Evolutionary conservation across 352 stramenopile species (phyloP).

Genomic region (Pythium monospermum): DNA sequence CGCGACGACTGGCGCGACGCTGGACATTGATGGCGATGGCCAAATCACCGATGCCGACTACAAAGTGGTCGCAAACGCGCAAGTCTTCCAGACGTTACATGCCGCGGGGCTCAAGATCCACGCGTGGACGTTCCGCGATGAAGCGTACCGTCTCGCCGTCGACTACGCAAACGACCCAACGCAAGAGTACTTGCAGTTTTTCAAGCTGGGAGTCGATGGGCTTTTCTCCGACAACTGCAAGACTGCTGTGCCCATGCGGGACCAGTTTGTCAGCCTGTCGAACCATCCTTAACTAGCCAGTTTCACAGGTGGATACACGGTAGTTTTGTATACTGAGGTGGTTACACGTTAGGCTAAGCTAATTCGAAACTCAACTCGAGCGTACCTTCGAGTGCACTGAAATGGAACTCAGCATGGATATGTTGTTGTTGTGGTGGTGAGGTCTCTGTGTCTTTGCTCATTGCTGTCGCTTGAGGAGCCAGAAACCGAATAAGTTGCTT

Average conservation of each 20-base stretch:
- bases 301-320: too few species aligned
- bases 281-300: too few species aligned
- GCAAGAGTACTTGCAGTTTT: slow-evolving; percentile 57
- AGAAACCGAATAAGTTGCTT: slow-evolving; percentile 81
- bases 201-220: slow-evolving; percentile 47
- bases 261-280: slow-evolving; percentile 3
- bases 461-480: slow-evolving; percentile 4
- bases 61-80: slow-evolving; percentile 5
- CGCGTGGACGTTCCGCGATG: slow-evolving; percentile 57
- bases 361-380: slow-evolving; percentile 45
- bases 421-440: background rate
- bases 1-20: slow-evolving; percentile 26
- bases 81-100: slow-evolving; percentile 53
- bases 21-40: slow-evolving; percentile 5
- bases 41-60: slow-evolving; percentile 11
- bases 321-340: too few species aligned
- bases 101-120: slow-evolving; percentile 45
- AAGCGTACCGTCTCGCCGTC: slow-evolving; percentile 44
- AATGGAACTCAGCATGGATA: slow-evolving; percentile 36
- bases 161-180: slow-evolving; percentile 57
- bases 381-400: slow-evolving; percentile 56
- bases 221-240: slow-evolving; percentile 34
- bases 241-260: slow-evolving; percentile 1
- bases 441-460: too few species aligned
- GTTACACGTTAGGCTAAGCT: background rate